A percentile compares a stretch with the other conserved stretches of the same genome.
Evolutionary conservation across 2,329 filamentous ascomycete genomes (phyloP).

Genomic region (Camillea tinctor): DNA sequence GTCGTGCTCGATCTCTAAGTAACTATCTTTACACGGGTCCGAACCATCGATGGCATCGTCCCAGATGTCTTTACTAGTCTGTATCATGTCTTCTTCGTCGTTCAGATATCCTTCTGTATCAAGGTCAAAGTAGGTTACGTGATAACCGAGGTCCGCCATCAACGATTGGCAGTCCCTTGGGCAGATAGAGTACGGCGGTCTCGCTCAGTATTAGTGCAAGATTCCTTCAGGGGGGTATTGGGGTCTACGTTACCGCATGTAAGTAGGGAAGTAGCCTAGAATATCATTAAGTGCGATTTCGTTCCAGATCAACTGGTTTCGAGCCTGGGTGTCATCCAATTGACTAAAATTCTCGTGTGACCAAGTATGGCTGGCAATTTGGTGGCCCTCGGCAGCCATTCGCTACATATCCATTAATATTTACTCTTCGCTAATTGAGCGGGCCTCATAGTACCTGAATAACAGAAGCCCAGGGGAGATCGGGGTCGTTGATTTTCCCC

Average conservation of each 20-base stretch:
- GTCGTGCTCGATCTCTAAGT: constrained; percentile 44
- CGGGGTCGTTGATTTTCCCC: constrained; percentile 48
- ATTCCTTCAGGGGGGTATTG: not conserved
- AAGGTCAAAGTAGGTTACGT: constrained; percentile 32
- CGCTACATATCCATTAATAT: constrained; percentile 25
- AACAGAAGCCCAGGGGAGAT: constrained; percentile 29
- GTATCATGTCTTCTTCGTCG: constrained; percentile 32
- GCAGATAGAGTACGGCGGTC: constrained; percentile 34
- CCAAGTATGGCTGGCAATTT: constrained; percentile 36
- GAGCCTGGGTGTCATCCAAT: constrained; percentile 28
- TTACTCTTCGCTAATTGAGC: not conserved
- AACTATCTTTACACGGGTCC: constrained; percentile 29
- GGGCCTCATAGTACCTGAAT: constrained; percentile 26
- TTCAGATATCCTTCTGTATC: constrained; percentile 35
- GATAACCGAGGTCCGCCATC: constrained; percentile 31
- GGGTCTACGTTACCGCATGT: constrained; percentile 28
- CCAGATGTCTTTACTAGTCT: constrained; percentile 37
- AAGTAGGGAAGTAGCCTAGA: constrained; percentile 34
- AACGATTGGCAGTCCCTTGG: constrained; percentile 26
- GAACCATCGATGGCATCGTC: constrained; percentile 33
- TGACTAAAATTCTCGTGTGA: constrained; percentile 34
- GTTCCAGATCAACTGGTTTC: constrained; percentile 34
- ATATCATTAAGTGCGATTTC: constrained; percentile 36
- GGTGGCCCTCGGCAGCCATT: constrained; percentile 35
- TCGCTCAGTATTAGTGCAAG: constrained; percentile 6